phyloP scores from a whole-genome alignment of 495 filamentous ascomycete genomes.

The Talaromyces borbonicus region DNA sequence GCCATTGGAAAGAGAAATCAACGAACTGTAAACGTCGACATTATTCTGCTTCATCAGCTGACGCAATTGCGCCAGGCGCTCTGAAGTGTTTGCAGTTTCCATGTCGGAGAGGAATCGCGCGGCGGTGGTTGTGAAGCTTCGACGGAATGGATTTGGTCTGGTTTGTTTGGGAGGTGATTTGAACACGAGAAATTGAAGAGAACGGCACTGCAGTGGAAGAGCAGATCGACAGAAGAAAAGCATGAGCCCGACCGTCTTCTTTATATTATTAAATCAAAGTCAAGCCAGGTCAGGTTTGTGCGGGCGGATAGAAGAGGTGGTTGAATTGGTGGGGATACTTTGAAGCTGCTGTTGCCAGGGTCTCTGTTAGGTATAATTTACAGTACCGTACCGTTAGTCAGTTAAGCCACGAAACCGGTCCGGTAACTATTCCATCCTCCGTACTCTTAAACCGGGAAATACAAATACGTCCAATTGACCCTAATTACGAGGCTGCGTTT shows the following conservation, averaged over 20 bases:
- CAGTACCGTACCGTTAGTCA: neutral
- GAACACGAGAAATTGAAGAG: constrained; percentile 14
- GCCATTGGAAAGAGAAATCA: constrained; percentile 9
- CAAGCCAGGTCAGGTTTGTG: too few relatives aligned
- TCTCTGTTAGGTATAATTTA: too few relatives aligned
- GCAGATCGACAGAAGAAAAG: constrained; percentile 29
- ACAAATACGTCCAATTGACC: too few relatives aligned
- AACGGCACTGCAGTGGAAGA: constrained; percentile 28
- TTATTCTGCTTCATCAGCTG: constrained; percentile 80
- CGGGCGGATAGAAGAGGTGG: neutral
- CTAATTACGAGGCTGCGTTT: too few relatives aligned
- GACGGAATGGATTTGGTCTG: neutral
- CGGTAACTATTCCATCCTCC: too few relatives aligned
- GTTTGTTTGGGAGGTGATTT: too few relatives aligned
- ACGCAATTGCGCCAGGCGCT: constrained; percentile 66
- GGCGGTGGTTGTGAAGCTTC: constrained; percentile 15
- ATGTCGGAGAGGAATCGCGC: constrained; percentile 48
- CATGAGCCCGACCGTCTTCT: constrained; percentile 21
- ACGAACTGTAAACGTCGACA: constrained; percentile 86
- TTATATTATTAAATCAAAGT: neutral
- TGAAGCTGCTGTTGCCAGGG: too few relatives aligned
- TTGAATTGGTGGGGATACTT: constrained; percentile 4
- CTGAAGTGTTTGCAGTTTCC: constrained; percentile 74
- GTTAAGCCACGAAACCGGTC: too few relatives aligned
- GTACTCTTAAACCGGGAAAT: too few relatives aligned